These are phyloP conservation scores for Talaromyces funiculosus DNA, from an alignment of 2,329 filamentous ascomycete genomes.

Conservation along the genomic window DNA sequence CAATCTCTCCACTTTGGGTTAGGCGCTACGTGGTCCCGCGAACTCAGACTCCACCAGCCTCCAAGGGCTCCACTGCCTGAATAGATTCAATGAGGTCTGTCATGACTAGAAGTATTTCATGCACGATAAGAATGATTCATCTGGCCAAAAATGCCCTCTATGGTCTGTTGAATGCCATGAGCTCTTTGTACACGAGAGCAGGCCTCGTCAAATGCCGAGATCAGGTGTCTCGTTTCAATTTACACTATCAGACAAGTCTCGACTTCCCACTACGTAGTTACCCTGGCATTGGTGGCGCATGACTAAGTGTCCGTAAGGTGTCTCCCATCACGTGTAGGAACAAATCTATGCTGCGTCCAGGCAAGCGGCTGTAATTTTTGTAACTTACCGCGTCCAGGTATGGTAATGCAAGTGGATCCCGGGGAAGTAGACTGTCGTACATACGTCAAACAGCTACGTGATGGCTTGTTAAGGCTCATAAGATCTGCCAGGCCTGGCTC, in stretches of 20 bases:
- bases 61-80: background rate
- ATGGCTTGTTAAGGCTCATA: background rate
- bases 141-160: background rate
- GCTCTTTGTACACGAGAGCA: background rate
- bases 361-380: background rate
- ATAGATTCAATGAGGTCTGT: background rate
- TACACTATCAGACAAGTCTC: background rate
- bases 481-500: background rate
- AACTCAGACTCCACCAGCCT: constrained; percentile 2
- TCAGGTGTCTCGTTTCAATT: background rate
- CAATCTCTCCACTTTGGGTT: constrained; percentile 6
- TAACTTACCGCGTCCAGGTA: background rate
- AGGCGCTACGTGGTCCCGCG: constrained; percentile 1
- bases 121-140: no score
- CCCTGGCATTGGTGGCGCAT: background rate
- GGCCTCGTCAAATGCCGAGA: background rate
- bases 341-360: background rate
- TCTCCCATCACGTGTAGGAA: background rate
- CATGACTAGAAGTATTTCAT: no score
- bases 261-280: background rate
- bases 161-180: background rate
- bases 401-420: background rate
- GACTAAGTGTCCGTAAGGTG: background rate
- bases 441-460: no score
- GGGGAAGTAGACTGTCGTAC: no score